Base-by-base conservation (phyloP, 2,329 filamentous ascomycete genomes). In the Emmonsia crescens region DNA sequence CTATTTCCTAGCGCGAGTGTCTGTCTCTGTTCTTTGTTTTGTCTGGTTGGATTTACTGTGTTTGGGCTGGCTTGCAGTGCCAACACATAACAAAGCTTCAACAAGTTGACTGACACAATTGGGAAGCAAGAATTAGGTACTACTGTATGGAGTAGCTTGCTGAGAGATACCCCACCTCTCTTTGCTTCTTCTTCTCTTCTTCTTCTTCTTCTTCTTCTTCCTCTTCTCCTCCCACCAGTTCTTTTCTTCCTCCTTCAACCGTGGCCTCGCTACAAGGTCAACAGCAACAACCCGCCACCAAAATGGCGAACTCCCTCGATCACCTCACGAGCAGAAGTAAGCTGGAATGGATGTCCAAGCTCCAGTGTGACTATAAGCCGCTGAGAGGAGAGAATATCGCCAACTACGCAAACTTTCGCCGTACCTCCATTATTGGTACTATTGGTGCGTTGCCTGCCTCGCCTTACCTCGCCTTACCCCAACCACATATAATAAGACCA, bases 351-450 rank as follows among this genome's bases (percentile, higher is more conserved):
- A 81, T 86, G 72, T 83, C 84, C 74, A 82, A 85, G 77, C 89
- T 99, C 74, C 88, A 96, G 82, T 96, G 93, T 68, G 89, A 94
- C 74, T 91, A 88, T 80, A 82, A 84, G 70, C 92, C 93, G 62
- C 84, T 87, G 71, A 89, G 88, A 79, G 48, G 48, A 31, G 48
- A 51, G 48, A 51, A 51, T 51, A 51, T 51, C 24, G 51, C 31
- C 29, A 54, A 54, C 29, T 54, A 54, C 19, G 51, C 29, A 29
- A 92, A 95, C 82, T 95, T 94, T 80, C 91, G 94, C 73, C 88
- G 94, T 70, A 96, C 93, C 66, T 96, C 92, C 74, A 99, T 99
- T 81, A 96, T 99, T 79, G 91, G 93, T 82, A 97, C 94, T 71
- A 97, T 99, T 76, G 94, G 83, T 85, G 77, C 71, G 80, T 68